A percentile compares a stretch with the other conserved stretches of the same genome.
Evolutionary conservation across 257 asterid species (phyloP).

Genomic region (Catharanthus roseus): DNA sequence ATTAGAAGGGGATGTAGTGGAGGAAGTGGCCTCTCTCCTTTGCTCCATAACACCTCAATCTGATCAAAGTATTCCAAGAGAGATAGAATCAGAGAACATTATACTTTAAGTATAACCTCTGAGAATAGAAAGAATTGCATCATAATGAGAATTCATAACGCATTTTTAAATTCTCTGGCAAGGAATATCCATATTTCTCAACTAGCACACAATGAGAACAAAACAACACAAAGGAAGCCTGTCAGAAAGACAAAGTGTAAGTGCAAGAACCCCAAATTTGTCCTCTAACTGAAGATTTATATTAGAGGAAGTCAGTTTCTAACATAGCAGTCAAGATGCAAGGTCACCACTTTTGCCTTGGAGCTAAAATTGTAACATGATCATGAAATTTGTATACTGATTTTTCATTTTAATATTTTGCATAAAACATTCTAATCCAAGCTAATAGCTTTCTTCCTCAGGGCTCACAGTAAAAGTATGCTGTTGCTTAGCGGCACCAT

Average conservation of each 20-base stretch:
- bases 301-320: background rate
- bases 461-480: conserved; percentile 79
- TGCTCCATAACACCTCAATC: conserved; percentile 95
- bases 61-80: conserved; percentile 20
- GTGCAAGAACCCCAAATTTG: background rate
- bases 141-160: background rate
- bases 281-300: background rate
- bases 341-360: background rate
- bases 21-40: conserved; percentile 72
- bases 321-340: background rate
- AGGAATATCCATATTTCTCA: background rate
- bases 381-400: background rate
- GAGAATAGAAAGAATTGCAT: background rate
- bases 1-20: conserved; percentile 88
- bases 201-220: background rate
- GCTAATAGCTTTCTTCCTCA: conserved; percentile 4
- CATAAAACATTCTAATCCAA: background rate
- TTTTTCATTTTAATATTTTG: background rate
- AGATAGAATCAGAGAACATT: background rate
- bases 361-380: background rate
- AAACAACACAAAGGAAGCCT: background rate
- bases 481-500: conserved; percentile 93
- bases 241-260: background rate
- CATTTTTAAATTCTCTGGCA: background rate
- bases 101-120: background rate